These are phyloP conservation scores for Hypholoma sublateritium DNA, from an alignment of 768 basidiomycete genomes.

Conservation along the genomic window DNA sequence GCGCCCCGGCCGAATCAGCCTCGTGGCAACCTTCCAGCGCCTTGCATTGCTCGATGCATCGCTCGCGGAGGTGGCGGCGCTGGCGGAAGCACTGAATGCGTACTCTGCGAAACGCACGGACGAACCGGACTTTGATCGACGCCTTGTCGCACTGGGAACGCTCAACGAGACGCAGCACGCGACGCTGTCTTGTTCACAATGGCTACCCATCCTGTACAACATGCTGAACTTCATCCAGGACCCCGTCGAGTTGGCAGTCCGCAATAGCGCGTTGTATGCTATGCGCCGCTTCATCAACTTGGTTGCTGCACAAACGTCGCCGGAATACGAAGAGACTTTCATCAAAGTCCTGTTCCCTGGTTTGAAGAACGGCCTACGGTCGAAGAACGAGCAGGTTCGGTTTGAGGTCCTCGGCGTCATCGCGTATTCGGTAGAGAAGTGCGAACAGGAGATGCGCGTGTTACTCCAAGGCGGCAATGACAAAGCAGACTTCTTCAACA, in stretches of 20 bases:
- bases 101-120: constrained; percentile 82
- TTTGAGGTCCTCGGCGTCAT: constrained; percentile 80
- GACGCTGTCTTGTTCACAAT: constrained; percentile 54
- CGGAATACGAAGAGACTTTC: constrained; percentile 56
- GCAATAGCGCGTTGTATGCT: constrained; percentile 75
- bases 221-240: constrained; percentile 87
- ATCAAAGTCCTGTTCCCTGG: constrained; percentile 70
- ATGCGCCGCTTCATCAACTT: constrained; percentile 78
- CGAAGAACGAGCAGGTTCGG: constrained; percentile 82
- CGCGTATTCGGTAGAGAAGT: constrained; percentile 69
- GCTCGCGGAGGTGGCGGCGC: constrained; percentile 46
- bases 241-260: constrained; percentile 80
- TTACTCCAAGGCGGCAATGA: constrained; percentile 86
- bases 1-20: constrained; percentile 65
- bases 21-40: constrained; percentile 64
- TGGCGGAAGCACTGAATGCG: constrained; percentile 77
- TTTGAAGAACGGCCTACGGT: constrained; percentile 75
- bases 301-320: constrained; percentile 38
- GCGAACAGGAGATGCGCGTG: constrained; percentile 75
- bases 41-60: constrained; percentile 44
- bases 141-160: constrained; percentile 69
- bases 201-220: constrained; percentile 85
- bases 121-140: constrained; percentile 90
- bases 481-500: constrained; percentile 96
- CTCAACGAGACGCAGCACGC: constrained; percentile 69